These are phyloP conservation scores for Penicillium sp. DNA, from an alignment of 2,329 filamentous ascomycete genomes.

Conservation along the genomic window DNA sequence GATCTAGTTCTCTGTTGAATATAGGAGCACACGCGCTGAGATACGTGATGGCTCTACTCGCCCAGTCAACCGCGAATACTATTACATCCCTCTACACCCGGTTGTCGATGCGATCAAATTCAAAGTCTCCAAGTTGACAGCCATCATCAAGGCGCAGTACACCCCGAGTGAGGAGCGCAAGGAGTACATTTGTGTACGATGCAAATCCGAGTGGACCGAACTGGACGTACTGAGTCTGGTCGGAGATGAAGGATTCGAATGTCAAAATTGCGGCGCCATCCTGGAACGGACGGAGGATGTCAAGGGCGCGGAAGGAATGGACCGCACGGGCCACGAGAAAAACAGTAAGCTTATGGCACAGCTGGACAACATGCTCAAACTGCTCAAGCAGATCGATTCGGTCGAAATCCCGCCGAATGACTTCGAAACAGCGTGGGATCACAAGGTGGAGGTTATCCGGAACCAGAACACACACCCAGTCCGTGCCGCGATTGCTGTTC, in stretches of 20 bases:
- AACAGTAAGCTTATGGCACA: conserved; percentile 51
- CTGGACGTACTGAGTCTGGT: conserved; percentile 83
- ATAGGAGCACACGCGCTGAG: conserved; percentile 70
- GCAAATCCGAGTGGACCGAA: conserved; percentile 81
- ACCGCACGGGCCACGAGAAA: conserved; percentile 50
- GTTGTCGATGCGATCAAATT: conserved; percentile 97
- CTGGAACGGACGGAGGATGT: conserved; percentile 47
- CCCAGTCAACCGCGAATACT: conserved; percentile 85
- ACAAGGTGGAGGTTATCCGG: conserved; percentile 46
- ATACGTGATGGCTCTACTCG: conserved; percentile 76
- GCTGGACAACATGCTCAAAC: conserved; percentile 46
- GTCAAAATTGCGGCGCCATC: conserved; percentile 67
- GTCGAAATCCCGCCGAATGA: conserved; percentile 49
- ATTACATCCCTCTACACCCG: conserved; percentile 92
- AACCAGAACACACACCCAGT: conserved; percentile 44
- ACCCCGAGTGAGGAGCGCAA: conserved; percentile 82
- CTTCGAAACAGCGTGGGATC: conserved; percentile 50
- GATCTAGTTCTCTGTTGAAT: conserved; percentile 2
- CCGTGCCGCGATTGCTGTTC: conserved; percentile 42
- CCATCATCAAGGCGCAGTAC: conserved; percentile 80
- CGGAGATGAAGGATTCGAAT: conserved; percentile 68
- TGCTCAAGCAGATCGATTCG: conserved; percentile 49
- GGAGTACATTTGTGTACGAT: conserved; percentile 81
- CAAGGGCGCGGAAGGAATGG: conserved; percentile 43
- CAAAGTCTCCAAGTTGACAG: conserved; percentile 82